Base-by-base conservation (phyloP, 2,329 filamentous ascomycete genomes). In the Grosmannia serpens region DNA sequence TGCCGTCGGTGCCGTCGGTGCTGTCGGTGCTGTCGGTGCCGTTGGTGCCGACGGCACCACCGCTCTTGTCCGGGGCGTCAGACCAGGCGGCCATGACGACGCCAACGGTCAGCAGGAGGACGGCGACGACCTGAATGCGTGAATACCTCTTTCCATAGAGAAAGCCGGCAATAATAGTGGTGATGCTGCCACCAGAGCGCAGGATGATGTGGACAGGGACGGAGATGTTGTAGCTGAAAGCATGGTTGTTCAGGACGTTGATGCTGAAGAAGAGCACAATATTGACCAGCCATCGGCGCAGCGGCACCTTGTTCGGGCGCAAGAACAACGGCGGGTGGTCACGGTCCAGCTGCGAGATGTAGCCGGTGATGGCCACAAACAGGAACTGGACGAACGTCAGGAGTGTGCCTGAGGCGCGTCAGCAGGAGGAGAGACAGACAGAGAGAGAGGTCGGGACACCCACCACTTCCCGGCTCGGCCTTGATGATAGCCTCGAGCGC, bases 151-250 rank as follows among this genome's bases (percentile, higher is more conserved):
- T 96, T 47, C 92, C 92, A 67, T 87, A 91, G 17, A 95, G 65
- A 67, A 86, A 91, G 3, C 94, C 94, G n/a, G 92, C 89, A 20
- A 86, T 73, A 83, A 99, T 95, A 10, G 94, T 97, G 5, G 91
- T 95, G 62, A 97, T 95, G 66, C 91, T 96, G 20, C 94, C 94
- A 55, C 92, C 95, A 54, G 91, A 96, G 57, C 94, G 84, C 33
- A 99, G 78, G 64, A 99, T 97, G 66, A 99, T 99, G 69, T 99
- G 94, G 54, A 99, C 85, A 1, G 94, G 94, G 0, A 99, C 90
- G 8, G 91, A 96, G 59, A 99, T 97, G 65, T 91, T 86, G 74
- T 96, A 99, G 62, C 90, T 91, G 71, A 99, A 99, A 8, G 92
- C 94, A 77, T 92, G 92, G 67, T 99, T 99, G 74, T 99, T 99